Evolutionary conservation across 2,329 filamentous ascomycete species (phyloP), one percentile per base, ranked within the genome.

Genomic region (Alternaria arbusti): DNA sequence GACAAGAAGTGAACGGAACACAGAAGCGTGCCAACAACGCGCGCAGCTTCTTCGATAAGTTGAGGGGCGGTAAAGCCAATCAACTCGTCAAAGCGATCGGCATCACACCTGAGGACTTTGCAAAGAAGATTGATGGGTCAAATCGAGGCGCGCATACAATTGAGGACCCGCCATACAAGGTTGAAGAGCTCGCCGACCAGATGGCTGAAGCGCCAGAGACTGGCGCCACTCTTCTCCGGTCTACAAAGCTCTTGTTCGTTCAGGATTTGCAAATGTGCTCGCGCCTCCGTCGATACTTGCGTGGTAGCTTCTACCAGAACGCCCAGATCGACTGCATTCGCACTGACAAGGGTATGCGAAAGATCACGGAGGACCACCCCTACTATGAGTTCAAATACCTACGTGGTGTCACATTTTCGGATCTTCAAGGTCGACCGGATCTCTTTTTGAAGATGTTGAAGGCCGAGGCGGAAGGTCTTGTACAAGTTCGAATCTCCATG

Each of bases 351-450:
- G 96, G 96, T 26, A 84, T 97, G 57, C 91, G 92, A 61, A 92
- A 93, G 75, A 98, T 99, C 70, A 94, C 97, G 72, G 95, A 98
- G 65, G 90, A 96, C 23, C 94, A 98, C 74, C 93, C 94, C 0
- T 98, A 96, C 80, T 98, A 98, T 78, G 96, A 98, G 80, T 93
- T 99, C 84, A 97, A 99, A 80, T 99, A 99, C 73, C 86, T 99
- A 20, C 89, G 93, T 68, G 94, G 96, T 72, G 94, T 97, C 80
- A 92, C 92, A 8, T 91, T 97, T 65, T 84, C 85, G 45, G 91
- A 96, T 69, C 87, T 98, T 63, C 91, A 93, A 3, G 88, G 89
- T 56, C 90, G 92, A 57, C 96, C 96, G 1, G 94, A 97, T 68
- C 85, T 97, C 25, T 99, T 96, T 78, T 83, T 99, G 59, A 95